These are phyloP conservation scores for Candida oleophila DNA, from an alignment of 805 yeast species.

Conservation along the genomic window DNA sequence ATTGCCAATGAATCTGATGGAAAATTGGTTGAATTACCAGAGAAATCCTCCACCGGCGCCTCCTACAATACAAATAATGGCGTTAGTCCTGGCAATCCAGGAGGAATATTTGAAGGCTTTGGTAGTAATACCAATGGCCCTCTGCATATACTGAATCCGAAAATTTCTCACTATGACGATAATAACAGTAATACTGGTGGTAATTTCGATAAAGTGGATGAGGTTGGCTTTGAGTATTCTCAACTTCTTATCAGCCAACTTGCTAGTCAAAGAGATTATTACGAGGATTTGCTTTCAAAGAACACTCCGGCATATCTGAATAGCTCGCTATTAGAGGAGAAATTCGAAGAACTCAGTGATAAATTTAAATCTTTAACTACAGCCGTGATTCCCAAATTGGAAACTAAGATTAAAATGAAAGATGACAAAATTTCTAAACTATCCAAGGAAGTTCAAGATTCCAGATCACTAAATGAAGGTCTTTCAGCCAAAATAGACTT, in stretches of 20 bases:
- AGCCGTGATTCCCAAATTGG: slow-evolving; percentile 32
- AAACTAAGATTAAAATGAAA: slow-evolving; percentile 27
- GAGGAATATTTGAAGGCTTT: slow-evolving; percentile 5
- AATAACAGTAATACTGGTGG: slow-evolving; percentile 13
- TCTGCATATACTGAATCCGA: slow-evolving; percentile 6
- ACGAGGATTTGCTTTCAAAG: slow-evolving; percentile 48
- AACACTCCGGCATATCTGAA: slow-evolving; percentile 4
- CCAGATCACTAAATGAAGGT: slow-evolving; percentile 36
- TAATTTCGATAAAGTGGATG: slow-evolving; percentile 45
- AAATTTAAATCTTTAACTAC: slow-evolving; percentile 23
- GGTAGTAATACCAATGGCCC: slow-evolving; percentile 3
- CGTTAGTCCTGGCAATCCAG: slow-evolving; percentile 3
- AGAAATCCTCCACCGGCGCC: slow-evolving; percentile 19
- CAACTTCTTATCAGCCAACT: slow-evolving; percentile 75
- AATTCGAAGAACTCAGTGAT: slow-evolving; percentile 26
- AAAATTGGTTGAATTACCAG: slow-evolving; percentile 74
- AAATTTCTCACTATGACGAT: slow-evolving; percentile 6
- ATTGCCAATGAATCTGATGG: slow-evolving; percentile 87
- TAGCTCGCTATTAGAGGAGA: slow-evolving; percentile 23
- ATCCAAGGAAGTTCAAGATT: slow-evolving; percentile 29
- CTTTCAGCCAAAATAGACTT: slow-evolving; percentile 38
- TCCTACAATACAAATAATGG: slow-evolving; percentile 3
- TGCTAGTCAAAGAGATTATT: slow-evolving; percentile 83
- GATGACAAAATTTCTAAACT: slow-evolving; percentile 28
- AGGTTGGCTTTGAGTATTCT: slow-evolving; percentile 74